A percentile compares a stretch with the other conserved stretches of the same genome.
phyloP scores from a whole-genome alignment of 164 flowering plant genomes.

The Magnolia officinalis region DNA sequence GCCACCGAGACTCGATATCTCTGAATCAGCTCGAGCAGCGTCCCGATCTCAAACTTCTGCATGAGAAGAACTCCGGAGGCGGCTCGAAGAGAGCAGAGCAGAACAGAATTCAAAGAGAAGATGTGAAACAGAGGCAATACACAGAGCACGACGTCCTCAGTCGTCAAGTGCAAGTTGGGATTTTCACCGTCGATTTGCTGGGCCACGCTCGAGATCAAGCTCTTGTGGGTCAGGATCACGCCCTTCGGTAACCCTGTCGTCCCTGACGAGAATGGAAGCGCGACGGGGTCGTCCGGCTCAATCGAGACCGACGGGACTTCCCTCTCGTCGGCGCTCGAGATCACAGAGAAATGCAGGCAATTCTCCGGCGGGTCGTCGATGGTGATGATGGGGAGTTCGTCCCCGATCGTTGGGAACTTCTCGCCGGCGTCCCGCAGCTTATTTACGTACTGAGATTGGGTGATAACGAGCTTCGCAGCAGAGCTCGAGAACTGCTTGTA shows the following conservation, averaged over 20 bases:
- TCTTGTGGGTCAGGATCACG: constrained; percentile 67
- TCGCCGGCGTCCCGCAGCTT: constrained; percentile 36
- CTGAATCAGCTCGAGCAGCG: constrained; percentile 49
- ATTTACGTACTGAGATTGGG: constrained; percentile 50
- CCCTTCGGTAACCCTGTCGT: constrained; percentile 87
- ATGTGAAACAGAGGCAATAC: constrained; percentile 87
- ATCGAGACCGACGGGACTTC: constrained; percentile 29
- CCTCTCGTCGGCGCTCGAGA: constrained; percentile 40
- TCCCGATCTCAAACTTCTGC: constrained; percentile 71
- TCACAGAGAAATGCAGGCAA: constrained; percentile 52
- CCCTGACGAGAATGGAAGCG: constrained; percentile 83
- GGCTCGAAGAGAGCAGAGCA: constrained; percentile 53
- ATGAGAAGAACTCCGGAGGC: constrained; percentile 59
- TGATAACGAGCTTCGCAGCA: constrained; percentile 45
- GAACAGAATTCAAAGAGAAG: constrained; percentile 53
- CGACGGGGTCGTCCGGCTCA: constrained; percentile 51
- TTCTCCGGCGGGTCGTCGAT: constrained; percentile 52
- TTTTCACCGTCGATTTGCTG: constrained; percentile 89
- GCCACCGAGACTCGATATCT: constrained; percentile 52
- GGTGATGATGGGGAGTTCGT: constrained; percentile 39
- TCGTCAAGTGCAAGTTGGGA: constrained; percentile 50
- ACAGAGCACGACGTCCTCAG: constrained; percentile 63
- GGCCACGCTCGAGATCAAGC: constrained; percentile 66
- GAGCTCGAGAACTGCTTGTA: constrained; percentile 46
- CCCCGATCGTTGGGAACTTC: constrained; percentile 17